Base-by-base conservation (phyloP, 2,329 filamentous ascomycete genomes). In the Aspergillus niger region DNA sequence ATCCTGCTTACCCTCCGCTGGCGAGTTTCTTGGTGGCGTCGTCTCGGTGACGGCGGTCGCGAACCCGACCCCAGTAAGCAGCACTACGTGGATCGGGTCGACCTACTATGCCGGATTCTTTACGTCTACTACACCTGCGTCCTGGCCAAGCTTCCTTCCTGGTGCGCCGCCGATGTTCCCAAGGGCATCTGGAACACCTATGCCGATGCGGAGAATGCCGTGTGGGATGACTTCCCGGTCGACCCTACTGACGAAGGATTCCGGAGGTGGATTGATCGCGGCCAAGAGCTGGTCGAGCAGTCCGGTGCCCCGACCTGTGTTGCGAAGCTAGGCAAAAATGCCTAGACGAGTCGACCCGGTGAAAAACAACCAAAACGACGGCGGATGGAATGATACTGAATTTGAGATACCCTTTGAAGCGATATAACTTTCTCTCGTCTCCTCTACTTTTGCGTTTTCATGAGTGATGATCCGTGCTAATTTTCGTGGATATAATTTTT, bases 41-140 rank as follows among this genome's bases (percentile, higher is more conserved):
- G 71, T 3, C 75, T 79, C 8, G 78, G 77, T 5, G 76, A 79
- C 50, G 74, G 74, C 13, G 73, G 75, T 26, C 65, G 67, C 20
- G 67, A 67, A 26, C 71, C 71, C 2, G 76, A 77, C 24, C 75
- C 74, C 1, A 71, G 67, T 41, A 71, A 76, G 65, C 75, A 76
- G 59, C 72, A 76, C 43, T 79, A 78, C 38, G 69, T 77, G 43
- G 71, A 76, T 28, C 74, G 77, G 3, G 78, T 79, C 8, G 72
- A 75, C 39, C 65, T 74, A 20, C 72, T 80, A 13, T 80, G 78
- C 66, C 70, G 76, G 48, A 77, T 80, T 44, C 71, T 81, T 7
- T 81, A 81, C 59, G 79, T 80, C 47, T 81, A 80, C 66, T 81
- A 79, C 62, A 80, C 77, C 22, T 77, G 73, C 54, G 75, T 79